Evolutionary conservation across 2,329 filamentous ascomycete genomes (phyloP), one percentile per base, ranked within the genome.

Genomic region (Passalora sequoiae): DNA sequence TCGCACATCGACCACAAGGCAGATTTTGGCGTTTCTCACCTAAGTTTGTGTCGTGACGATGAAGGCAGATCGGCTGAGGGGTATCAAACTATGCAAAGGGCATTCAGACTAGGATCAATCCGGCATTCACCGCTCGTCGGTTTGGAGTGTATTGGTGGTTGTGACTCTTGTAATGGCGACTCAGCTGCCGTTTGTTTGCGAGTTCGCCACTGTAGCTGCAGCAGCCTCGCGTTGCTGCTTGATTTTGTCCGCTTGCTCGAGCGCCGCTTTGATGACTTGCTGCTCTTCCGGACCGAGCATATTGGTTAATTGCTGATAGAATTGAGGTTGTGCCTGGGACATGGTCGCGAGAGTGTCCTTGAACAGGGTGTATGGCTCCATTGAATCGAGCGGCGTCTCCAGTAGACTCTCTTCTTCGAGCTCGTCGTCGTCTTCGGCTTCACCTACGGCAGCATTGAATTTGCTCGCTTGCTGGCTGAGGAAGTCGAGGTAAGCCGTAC

Each of bases 321-420:
- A 83, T 55, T 89, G 84, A 12, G 91, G 89, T 61, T 96, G 89
- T 58, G 89, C 84, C 69, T 84, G 82, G 77, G 96, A 88, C 62
- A 97, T 78, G 66, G 89, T 84, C 61, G 91, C 68, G 54, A 97
- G 72, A 13, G 86, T 83, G 49, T 78, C 75, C 64, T 88, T 84
- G 77, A 98, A 96, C 50, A 95, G 73, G 62, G 83, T 78, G 61
- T 98, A 98, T 2, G 91, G 89, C 69, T 98, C 92, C 50, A 98
- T 77, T 70, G 92, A 92, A 67, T 98, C 92, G 17, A 98, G 75
- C 12, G 91, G 89, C 9, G 91, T 94, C 67, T 98, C 92, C 2
- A 98, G 78, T 39, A 97, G 74, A 46, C 87, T 85, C 64, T 89
- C 91, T 59, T 97, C 92, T 65, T 97, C 91, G 13, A 94, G 80